These are phyloP conservation scores for Saccharomycopsis olivae DNA, from an alignment of 805 yeast species.

Conservation along the genomic window DNA sequence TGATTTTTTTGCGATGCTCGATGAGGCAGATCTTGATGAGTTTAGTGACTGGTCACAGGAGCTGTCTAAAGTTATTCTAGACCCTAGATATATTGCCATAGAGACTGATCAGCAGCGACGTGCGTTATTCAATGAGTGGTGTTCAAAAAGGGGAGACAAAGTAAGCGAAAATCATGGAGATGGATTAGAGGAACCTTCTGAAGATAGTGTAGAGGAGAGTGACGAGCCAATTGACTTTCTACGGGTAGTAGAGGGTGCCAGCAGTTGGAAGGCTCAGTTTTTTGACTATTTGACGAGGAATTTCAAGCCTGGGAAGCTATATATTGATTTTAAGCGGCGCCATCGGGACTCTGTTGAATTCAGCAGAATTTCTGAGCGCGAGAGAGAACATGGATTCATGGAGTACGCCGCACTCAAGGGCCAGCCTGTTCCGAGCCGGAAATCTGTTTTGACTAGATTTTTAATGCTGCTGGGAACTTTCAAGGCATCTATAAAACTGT, in stretches of 20 bases:
- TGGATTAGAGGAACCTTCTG: background rate
- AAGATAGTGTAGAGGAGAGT: background rate
- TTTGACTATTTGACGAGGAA: constrained; percentile 6
- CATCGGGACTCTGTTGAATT: too few species aligned
- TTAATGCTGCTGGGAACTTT: background rate
- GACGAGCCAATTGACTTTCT: constrained; percentile 4
- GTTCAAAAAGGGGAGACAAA: too few species aligned
- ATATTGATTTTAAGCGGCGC: constrained; percentile 14
- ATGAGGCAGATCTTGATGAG: constrained; percentile 37
- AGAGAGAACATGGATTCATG: too few species aligned
- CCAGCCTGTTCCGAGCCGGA: too few species aligned
- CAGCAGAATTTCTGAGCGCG: too few species aligned
- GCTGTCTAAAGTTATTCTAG: constrained; percentile 29
- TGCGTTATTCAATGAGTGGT: constrained; percentile 38
- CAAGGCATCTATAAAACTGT: too few species aligned
- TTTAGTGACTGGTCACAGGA: constrained; percentile 39
- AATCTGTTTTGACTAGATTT: background rate
- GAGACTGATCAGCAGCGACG: constrained; percentile 27
- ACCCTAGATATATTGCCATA: constrained; percentile 30
- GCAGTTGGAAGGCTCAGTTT: too few species aligned
- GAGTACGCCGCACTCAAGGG: too few species aligned
- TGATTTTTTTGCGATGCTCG: too few species aligned
- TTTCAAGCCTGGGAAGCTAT: constrained; percentile 11
- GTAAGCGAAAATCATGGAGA: too few species aligned
- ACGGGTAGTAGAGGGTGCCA: too few species aligned